Conservation (phyloP, 1,284 basidiomycete species). For the Xanthoconium separans region DNA sequence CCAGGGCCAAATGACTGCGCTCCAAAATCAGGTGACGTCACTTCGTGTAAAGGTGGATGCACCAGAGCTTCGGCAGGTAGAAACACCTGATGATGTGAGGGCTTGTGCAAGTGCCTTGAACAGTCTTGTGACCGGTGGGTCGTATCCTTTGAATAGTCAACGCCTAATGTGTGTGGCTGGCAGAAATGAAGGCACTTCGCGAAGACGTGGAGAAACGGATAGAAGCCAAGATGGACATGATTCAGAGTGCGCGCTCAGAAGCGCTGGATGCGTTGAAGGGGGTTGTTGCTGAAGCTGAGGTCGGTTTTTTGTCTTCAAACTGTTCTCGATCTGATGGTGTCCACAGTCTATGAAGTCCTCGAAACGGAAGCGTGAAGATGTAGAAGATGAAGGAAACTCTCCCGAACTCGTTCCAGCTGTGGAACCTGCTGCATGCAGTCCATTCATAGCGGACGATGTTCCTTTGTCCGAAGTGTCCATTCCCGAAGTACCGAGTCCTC, state of each 20-base stretch:
- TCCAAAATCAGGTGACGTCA: conserved; percentile 35
- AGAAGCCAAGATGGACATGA: conserved; percentile 30
- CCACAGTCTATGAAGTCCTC: conserved; percentile 18
- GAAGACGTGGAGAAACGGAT: conserved; percentile 35
- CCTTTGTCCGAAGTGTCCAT: conserved; percentile 2
- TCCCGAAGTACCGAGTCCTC: conserved; percentile 4
- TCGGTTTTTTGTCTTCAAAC: conserved; percentile 6
- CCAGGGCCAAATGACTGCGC: conserved; percentile 27
- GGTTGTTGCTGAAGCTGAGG: conserved; percentile 22
- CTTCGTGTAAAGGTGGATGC: conserved; percentile 35
- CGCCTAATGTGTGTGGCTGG: conserved; percentile 5
- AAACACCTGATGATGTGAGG: conserved; percentile 25
- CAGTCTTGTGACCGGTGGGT: conserved; percentile 32
- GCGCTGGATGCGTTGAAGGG: conserved; percentile 27
- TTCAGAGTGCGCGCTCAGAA: conserved; percentile 29
- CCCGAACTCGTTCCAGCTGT: not conserved
- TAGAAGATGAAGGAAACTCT: conserved; percentile 5
- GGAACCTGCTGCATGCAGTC: not conserved
- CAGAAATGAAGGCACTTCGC: conserved; percentile 37
- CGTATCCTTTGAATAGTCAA: not conserved
- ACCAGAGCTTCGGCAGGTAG: conserved; percentile 8
- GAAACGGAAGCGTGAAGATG: conserved; percentile 30
- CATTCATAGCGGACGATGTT: not conserved
- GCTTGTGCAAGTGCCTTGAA: conserved; percentile 29
- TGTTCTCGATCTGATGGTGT: conserved; percentile 8